Conservation (phyloP, 768 basidiomycete genomes). For the Pulveroboletus frians region DNA sequence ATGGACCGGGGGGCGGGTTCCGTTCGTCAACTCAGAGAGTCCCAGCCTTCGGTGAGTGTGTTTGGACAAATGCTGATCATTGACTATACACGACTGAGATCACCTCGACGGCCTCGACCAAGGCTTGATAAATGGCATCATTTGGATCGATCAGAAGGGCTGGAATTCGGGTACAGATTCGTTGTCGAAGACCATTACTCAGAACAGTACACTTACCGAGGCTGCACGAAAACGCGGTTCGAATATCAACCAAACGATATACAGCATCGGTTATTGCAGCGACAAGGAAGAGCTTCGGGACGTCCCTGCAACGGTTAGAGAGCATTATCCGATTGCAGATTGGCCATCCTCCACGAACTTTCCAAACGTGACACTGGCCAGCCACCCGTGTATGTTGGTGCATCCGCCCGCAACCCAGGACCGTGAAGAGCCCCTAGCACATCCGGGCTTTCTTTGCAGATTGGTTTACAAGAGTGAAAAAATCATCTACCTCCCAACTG, state of each 20-base stretch:
- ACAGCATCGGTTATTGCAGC: background rate
- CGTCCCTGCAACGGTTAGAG: background rate
- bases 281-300: background rate
- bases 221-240: background rate
- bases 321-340: background rate
- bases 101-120: too few species aligned
- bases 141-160: constrained; percentile 2
- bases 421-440: too few species aligned
- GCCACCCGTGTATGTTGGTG: too few species aligned
- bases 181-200: background rate
- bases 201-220: background rate
- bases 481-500: background rate
- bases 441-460: background rate
- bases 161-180: background rate
- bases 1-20: too few species aligned
- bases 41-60: too few species aligned
- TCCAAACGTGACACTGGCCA: too few species aligned
- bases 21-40: too few species aligned
- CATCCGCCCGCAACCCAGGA: too few species aligned
- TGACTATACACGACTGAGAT: too few species aligned
- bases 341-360: too few species aligned
- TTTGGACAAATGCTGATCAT: too few species aligned
- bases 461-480: constrained; percentile 1
- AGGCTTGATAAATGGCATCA: constrained; percentile 1
- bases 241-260: background rate